Evolutionary conservation across 257 asterid species (phyloP), one percentile per base, ranked within the genome.

Genomic region (Hygrophila difformis): DNA sequence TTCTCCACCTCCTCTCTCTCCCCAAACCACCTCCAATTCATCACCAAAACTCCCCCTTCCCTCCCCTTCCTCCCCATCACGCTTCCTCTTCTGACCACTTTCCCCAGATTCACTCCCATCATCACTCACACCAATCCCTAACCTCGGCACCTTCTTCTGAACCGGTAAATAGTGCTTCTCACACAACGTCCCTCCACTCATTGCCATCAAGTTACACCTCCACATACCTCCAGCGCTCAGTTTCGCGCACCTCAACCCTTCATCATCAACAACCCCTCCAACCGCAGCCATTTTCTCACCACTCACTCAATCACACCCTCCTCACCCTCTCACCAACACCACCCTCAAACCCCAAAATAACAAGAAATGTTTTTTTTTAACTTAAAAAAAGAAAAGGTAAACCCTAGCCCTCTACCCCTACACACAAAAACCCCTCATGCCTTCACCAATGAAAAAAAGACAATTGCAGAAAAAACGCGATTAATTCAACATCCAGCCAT

Each of bases 131-230:
- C 10, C 35, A 16, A 2, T 19, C 22, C 12, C 41, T 13, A 3
- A 3, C 33, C 26, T 39, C 61, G 12, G n/a, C 33, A 21, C 3
- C 9, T 7, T 43, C 18, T 38, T 26, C 0, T 12, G 8, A 16
- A 10, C 53, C 23, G 48, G 18, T 31, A 10, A 7, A 12, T 2
- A 37, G 39, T 66, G 73, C 14, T 38, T 55, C 59, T 49, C 59
- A 28, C 78, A 71, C 16, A 71, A 14, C 11, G 52, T 19, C 16
- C 54, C 39, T 1, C 76, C 76, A 10, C 34, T 47, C 59, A 57
- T 6, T 17, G 76, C 80, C 45, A 39, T 12, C 14, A 47, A 18
- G 49, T 61, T 45, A 26, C 73, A 60, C 8, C 61, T 57, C 72
- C 67, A 56, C 61, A 4, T 23, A 12, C 76, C 70, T 3, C 62